A percentile compares a stretch with the other conserved stretches of the same genome.
These are phyloP conservation scores for Colletotrichum acutatum DNA, from an alignment of 2,329 filamentous ascomycete genomes.

Conservation along the genomic window DNA sequence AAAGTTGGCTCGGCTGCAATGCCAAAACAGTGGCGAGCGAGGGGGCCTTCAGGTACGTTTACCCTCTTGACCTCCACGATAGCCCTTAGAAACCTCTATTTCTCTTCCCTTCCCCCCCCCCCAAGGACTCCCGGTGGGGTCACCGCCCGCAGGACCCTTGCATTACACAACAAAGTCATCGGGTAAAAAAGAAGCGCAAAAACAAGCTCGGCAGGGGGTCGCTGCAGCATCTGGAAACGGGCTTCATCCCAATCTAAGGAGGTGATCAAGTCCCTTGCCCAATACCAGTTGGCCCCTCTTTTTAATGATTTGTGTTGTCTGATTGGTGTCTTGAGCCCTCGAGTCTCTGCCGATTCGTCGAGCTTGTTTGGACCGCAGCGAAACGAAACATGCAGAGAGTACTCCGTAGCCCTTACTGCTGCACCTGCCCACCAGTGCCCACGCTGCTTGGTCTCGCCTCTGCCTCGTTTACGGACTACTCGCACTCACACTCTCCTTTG, in stretches of 20 bases:
- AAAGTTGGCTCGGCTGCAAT: slow-evolving; percentile 31
- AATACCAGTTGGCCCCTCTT: slow-evolving; percentile 33
- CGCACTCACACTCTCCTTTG: neutral
- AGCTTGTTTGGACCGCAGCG: slow-evolving; percentile 36
- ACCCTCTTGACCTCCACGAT: neutral
- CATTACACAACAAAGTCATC: slow-evolving; percentile 12
- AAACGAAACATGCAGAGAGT: slow-evolving; percentile 34
- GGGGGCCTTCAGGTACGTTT: neutral
- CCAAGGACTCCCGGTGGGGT: neutral
- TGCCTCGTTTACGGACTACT: neutral
- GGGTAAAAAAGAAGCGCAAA: slow-evolving; percentile 35
- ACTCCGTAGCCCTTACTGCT: neutral
- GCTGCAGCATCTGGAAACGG: slow-evolving; percentile 23
- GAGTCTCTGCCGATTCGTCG: slow-evolving; percentile 30
- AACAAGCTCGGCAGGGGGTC: slow-evolving; percentile 36
- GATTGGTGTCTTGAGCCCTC: slow-evolving; percentile 14
- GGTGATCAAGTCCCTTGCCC: slow-evolving; percentile 19
- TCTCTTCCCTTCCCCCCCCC: too few species aligned
- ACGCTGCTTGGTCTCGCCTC: neutral
- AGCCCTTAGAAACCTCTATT: neutral
- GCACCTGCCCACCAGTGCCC: neutral
- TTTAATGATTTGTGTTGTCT: neutral
- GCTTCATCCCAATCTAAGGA: slow-evolving; percentile 31
- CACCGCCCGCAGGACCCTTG: slow-evolving; percentile 20
- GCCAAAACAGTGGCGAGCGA: slow-evolving; percentile 29